These are phyloP conservation scores for Priceomyces melissophilus DNA, from an alignment of 805 yeast genomes.

Conservation along the genomic window DNA sequence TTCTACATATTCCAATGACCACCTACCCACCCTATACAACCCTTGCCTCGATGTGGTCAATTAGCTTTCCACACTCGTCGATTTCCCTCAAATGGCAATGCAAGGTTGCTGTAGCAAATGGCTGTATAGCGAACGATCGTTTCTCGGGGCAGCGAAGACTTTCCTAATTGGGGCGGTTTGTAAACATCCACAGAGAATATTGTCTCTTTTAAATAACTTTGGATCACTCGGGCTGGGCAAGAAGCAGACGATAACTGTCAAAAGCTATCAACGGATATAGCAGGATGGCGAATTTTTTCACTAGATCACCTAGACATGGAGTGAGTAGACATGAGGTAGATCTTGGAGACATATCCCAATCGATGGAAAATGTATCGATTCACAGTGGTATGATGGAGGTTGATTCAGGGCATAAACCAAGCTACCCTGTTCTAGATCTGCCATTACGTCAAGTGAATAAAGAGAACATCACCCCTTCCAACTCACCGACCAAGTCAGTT, in stretches of 20 bases:
- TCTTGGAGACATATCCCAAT: constrained; percentile 38
- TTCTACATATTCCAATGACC: no score
- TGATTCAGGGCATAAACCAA: constrained; percentile 26
- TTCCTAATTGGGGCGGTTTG: constrained; percentile 3
- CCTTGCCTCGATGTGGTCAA: no score
- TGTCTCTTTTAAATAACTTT: constrained; percentile 1
- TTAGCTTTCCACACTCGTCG: background rate
- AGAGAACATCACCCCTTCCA: constrained; percentile 34
- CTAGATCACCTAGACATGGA: constrained; percentile 11
- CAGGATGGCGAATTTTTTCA: constrained; percentile 7
- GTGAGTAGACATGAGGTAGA: constrained; percentile 9
- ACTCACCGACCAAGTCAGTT: constrained; percentile 35
- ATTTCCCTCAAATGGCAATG: background rate
- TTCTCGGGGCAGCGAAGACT: background rate
- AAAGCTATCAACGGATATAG: background rate
- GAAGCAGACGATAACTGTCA: background rate
- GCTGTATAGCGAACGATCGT: background rate
- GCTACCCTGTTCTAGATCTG: constrained; percentile 8
- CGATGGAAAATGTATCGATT: constrained; percentile 42
- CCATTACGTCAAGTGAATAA: constrained; percentile 21
- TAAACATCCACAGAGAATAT: constrained; percentile 4
- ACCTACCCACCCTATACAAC: no score
- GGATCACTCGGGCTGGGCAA: constrained; percentile 1
- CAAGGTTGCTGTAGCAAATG: background rate
- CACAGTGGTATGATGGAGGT: constrained; percentile 35